Evolutionary conservation across 164 flowering plant genomes (phyloP), one percentile per base, ranked within the genome.

Genomic region (Vitis amurensis): DNA sequence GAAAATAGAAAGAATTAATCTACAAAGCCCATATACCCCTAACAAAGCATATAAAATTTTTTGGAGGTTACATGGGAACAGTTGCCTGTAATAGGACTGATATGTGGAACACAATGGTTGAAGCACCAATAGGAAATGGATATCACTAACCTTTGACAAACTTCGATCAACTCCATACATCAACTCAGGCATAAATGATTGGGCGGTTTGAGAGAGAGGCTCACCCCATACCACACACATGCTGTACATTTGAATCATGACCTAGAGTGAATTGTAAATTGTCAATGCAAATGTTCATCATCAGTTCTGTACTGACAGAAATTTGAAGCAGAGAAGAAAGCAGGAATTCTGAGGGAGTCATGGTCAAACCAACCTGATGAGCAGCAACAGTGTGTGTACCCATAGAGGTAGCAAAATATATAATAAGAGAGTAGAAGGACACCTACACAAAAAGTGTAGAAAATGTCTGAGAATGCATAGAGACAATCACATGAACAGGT

Each of bases 131-230:
- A 12, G 15, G 17, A 63, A 12, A 17, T 61, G 57, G 8, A 8
- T 59, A 30, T 16, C n/a, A 27, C 73, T 59, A 68, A 95, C 99
- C 99, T 90, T 95, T 50, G 63, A 13, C 77, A 93, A 81, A 81
- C 74, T 93, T 60, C 85, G 84, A 51, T 86, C 75, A 3, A 59
- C 83, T 68, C 99, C 99, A 81, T 82, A 87, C 47, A 96, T 73
- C 76, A 91, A 83, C 84, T 87, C 99, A 9, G 99, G 99, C 98
- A 96, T 91, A 80, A 92, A 96, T 56, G 99, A 89, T 72, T 96
- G 98, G 19, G 99, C 99, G 59, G 99, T 92, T 85, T 96, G 99
- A 64, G 95, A 89, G 56, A 96, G 94, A 51, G 99, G 98, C 72
- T 93, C 97, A 52, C 97, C 97, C 90, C 91, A 91, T 50, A 93